A percentile compares a stretch with the other conserved stretches of the same genome.
These are phyloP conservation scores for Blastobotrys aristatus DNA, from an alignment of 1,139 yeast species.

Conservation along the genomic window DNA sequence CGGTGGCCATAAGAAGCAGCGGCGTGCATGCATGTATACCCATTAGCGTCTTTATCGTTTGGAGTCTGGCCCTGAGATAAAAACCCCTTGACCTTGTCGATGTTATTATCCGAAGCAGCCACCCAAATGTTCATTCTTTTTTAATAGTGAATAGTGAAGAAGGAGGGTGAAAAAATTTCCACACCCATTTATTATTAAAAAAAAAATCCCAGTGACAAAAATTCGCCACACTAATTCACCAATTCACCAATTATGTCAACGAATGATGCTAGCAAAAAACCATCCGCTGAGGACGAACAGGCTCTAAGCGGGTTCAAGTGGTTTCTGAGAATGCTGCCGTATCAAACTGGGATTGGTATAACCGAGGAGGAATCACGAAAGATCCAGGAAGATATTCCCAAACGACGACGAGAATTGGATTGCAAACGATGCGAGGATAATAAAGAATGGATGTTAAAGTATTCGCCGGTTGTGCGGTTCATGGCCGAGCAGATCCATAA, in stretches of 20 bases:
- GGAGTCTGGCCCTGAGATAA: constrained; percentile 54
- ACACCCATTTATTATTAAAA: too few species aligned
- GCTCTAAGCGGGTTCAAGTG: constrained; percentile 48
- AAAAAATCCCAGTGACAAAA: too few species aligned
- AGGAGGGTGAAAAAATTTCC: background rate
- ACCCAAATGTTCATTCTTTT: constrained; percentile 77
- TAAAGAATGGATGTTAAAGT: constrained; percentile 71
- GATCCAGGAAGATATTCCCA: constrained; percentile 51
- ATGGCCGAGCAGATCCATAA: constrained; percentile 81
- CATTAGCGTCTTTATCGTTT: constrained; percentile 79
- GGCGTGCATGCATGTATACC: constrained; percentile 94
- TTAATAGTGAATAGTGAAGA: too few species aligned
- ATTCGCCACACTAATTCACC: too few species aligned
- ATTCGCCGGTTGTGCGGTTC: constrained; percentile 75
- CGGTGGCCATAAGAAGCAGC: constrained; percentile 89
- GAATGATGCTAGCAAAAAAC: background rate
- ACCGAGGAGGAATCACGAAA: constrained; percentile 48
- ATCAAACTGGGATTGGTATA: constrained; percentile 68
- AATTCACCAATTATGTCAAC: background rate
- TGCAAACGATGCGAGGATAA: constrained; percentile 68
- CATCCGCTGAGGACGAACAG: constrained; percentile 6
- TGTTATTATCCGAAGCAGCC: constrained; percentile 84
- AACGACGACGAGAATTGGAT: constrained; percentile 41
- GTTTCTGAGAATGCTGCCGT: constrained; percentile 74
- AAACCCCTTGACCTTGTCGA: constrained; percentile 51